phyloP scores from a whole-genome alignment of 179 eudicot species.

The Vitellaria paradoxa region DNA sequence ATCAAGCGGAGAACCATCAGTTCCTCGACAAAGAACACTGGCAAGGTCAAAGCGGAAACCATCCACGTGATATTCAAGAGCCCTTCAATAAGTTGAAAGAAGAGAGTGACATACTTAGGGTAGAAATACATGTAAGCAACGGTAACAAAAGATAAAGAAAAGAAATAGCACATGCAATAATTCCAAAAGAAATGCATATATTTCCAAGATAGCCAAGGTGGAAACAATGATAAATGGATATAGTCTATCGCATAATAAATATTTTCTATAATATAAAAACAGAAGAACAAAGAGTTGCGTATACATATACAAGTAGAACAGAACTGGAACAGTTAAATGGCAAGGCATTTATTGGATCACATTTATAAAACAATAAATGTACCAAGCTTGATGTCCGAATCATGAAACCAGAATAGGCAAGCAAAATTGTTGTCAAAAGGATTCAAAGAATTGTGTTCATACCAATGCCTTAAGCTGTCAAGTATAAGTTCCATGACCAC shows the following conservation, averaged over 20 bases:
- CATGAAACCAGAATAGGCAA: not conserved
- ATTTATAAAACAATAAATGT: not conserved
- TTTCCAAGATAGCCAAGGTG: not conserved
- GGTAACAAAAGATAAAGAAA: not conserved
- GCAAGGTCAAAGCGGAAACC: constrained; percentile 99
- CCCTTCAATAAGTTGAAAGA: constrained; percentile 54
- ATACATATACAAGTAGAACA: not conserved
- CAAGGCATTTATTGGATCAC: not conserved
- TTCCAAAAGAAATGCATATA: not conserved
- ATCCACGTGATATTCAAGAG: constrained; percentile 87
- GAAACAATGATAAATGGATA: not conserved
- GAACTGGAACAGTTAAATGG: not conserved
- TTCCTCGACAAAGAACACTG: constrained; percentile 98
- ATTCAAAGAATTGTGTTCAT: constrained; percentile 17
- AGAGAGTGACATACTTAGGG: not conserved
- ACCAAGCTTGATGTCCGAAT: not conserved
- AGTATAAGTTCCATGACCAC: constrained; percentile 98
- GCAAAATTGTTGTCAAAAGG: not conserved
- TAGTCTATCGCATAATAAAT: too few species aligned
- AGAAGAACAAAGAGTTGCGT: too few species aligned
- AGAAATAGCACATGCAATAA: not conserved
- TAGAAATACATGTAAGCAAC: not conserved
- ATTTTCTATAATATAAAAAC: not conserved
- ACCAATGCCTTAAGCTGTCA: constrained; percentile 99
- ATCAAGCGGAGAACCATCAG: constrained; percentile 90